These are phyloP conservation scores for Picochlorum sp. DNA, from an alignment of 139 green algal genomes.

Conservation along the genomic window DNA sequence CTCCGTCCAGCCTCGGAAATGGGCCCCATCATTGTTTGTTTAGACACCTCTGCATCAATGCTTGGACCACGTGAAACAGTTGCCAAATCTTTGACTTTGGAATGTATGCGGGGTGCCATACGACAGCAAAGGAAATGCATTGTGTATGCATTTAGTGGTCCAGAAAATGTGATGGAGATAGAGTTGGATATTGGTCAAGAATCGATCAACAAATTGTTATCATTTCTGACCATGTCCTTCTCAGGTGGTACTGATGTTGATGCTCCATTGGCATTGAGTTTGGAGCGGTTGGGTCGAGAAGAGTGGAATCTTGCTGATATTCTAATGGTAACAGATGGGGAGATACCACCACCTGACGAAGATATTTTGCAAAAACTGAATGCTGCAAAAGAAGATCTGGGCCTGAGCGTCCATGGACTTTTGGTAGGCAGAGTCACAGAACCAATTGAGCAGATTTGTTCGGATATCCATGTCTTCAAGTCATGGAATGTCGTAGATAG, in stretches of 20 bases:
- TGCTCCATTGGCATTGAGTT: constrained; percentile 57
- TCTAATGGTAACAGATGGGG: constrained; percentile 86
- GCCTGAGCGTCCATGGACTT: constrained; percentile 80
- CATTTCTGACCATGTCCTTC: constrained; percentile 70
- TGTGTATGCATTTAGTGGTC: constrained; percentile 80
- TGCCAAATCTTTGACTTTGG: constrained; percentile 84
- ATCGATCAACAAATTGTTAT: constrained; percentile 56
- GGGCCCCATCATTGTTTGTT: constrained; percentile 87
- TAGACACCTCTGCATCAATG: constrained; percentile 76
- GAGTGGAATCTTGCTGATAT: constrained; percentile 82
- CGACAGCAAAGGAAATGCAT: constrained; percentile 68
- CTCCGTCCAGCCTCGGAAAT: constrained; percentile 79
- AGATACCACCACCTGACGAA: constrained; percentile 65
- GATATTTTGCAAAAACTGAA: constrained; percentile 37
- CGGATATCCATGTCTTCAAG: constrained; percentile 79
- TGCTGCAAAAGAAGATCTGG: constrained; percentile 39
- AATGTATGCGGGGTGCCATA: constrained; percentile 78
- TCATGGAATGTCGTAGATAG: constrained; percentile 63
- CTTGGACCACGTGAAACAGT: constrained; percentile 55
- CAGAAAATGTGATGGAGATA: constrained; percentile 73
- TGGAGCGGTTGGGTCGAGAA: constrained; percentile 55
- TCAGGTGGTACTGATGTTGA: constrained; percentile 54
- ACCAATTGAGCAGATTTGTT: constrained; percentile 70
- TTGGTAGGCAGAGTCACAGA: constrained; percentile 61
- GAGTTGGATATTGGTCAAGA: constrained; percentile 56